Conservation (phyloP, 441 rosid genomes). For the Pelargonium citronellum region DNA sequence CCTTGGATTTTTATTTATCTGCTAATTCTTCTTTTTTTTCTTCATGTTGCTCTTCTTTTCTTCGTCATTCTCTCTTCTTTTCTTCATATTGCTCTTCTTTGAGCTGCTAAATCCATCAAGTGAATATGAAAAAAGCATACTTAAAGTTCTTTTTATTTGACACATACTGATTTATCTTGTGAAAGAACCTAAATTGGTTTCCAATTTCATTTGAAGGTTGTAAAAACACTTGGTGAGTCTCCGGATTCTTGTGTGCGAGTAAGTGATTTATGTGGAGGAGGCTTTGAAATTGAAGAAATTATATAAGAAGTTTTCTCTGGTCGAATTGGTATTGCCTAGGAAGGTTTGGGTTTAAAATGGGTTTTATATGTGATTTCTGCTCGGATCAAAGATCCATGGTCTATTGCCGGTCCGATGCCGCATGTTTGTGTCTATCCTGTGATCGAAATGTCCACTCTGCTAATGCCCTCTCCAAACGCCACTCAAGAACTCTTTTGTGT, state of each 20-base stretch:
- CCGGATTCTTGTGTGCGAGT: constrained; percentile 16
- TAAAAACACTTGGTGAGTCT: constrained; percentile 3
- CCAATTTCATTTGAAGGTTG: constrained; percentile 21
- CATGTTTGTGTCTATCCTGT: constrained; percentile 86
- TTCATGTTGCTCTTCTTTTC: not conserved
- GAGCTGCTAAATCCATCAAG: not conserved
- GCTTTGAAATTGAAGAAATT: constrained; percentile 16
- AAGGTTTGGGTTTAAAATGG: constrained; percentile 42
- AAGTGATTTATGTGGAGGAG: constrained; percentile 12
- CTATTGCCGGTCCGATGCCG: constrained; percentile 90
- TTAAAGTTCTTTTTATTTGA: constrained; percentile 9
- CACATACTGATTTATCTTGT: not conserved
- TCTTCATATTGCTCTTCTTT: not conserved
- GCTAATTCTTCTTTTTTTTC: not conserved
- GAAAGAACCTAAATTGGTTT: constrained; percentile 13
- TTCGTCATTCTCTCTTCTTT: not conserved
- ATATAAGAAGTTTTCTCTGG: constrained; percentile 1
- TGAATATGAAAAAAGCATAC: not conserved
- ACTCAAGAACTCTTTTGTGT: constrained; percentile 76
- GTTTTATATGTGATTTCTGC: constrained; percentile 88
- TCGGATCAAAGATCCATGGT: constrained; percentile 83
- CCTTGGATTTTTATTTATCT: not conserved
- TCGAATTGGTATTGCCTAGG: not conserved
- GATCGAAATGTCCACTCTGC: constrained; percentile 93
- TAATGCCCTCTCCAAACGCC: constrained; percentile 86